phyloP scores from a whole-genome alignment of 129 eudicot species.

The Scalesia atractyloides region DNA sequence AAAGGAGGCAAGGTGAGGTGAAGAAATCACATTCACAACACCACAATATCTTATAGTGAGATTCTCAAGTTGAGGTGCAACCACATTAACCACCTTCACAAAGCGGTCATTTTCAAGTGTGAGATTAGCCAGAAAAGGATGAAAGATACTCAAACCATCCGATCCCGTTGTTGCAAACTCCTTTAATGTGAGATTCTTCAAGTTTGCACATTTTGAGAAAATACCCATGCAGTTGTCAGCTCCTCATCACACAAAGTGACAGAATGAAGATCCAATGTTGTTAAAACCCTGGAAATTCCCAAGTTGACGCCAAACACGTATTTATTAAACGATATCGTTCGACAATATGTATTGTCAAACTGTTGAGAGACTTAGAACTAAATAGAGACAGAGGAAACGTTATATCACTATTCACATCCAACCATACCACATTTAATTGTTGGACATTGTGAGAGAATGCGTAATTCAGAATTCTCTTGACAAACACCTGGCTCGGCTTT shows the following conservation, averaged over 20 bases:
- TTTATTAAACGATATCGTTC: too few species aligned
- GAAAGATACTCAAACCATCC: not conserved
- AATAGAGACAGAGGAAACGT: slow-evolving; percentile 14
- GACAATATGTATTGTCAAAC: not conserved
- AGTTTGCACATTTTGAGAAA: not conserved
- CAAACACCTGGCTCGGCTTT: not conserved
- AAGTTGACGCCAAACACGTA: not conserved
- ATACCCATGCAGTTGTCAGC: not conserved
- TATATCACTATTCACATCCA: too few species aligned
- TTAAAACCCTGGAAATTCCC: slow-evolving; percentile 16
- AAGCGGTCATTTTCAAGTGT: not conserved
- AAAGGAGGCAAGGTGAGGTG: slow-evolving; percentile 28
- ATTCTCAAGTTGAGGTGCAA: slow-evolving; percentile 16
- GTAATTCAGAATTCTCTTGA: slow-evolving; percentile 1
- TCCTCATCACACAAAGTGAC: not conserved
- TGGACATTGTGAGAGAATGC: slow-evolving; percentile 25
- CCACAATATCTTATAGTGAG: not conserved
- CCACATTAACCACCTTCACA: slow-evolving; percentile 4
- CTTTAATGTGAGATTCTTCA: not conserved
- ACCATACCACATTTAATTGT: not conserved
- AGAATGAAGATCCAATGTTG: slow-evolving; percentile 18
- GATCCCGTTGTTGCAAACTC: not conserved
- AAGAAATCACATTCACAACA: not conserved
- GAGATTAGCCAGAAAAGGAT: slow-evolving; percentile 11
- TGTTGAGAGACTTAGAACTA: slow-evolving; percentile 12